A percentile compares a stretch with the other conserved stretches of the same genome.
phyloP scores from a whole-genome alignment of 2,329 filamentous ascomycete genomes.

The Sclerotinia subarctica region DNA sequence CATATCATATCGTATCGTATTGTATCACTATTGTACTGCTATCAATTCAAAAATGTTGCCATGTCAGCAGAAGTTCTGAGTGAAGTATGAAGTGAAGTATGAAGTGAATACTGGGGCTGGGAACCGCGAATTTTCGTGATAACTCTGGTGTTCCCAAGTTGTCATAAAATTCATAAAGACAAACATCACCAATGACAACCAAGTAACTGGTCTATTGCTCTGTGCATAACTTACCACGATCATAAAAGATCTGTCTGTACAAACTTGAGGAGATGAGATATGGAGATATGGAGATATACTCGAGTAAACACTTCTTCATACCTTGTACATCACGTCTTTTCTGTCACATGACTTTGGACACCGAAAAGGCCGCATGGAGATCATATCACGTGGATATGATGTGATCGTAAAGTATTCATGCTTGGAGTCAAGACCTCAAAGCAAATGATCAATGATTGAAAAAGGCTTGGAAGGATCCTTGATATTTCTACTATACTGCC shows the following conservation, averaged over 20 bases:
- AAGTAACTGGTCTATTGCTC: background rate
- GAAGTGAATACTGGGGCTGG: background rate
- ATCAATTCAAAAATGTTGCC: background rate
- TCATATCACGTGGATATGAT: background rate
- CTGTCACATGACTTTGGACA: background rate
- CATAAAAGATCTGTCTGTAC: background rate
- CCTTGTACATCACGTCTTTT: background rate
- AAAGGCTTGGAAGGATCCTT: background rate
- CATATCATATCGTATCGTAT: background rate
- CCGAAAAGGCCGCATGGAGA: conserved; percentile 9
- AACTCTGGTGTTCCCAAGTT: background rate
- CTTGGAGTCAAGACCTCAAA: background rate
- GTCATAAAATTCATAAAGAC: background rate
- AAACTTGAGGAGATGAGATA: background rate
- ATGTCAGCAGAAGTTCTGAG: conserved; percentile 10
- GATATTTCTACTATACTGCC: background rate
- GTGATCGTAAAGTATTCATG: background rate
- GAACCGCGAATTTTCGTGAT: conserved; percentile 8
- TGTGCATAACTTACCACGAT: background rate
- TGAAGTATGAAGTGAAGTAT: background rate
- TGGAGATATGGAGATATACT: no score
- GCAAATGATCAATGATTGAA: background rate
- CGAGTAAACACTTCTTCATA: background rate
- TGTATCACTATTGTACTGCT: background rate
- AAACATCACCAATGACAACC: background rate